Evolutionary conservation across 306 rosid species (phyloP), one percentile per base, ranked within the genome.

Genomic region (Abrus precatorius): DNA sequence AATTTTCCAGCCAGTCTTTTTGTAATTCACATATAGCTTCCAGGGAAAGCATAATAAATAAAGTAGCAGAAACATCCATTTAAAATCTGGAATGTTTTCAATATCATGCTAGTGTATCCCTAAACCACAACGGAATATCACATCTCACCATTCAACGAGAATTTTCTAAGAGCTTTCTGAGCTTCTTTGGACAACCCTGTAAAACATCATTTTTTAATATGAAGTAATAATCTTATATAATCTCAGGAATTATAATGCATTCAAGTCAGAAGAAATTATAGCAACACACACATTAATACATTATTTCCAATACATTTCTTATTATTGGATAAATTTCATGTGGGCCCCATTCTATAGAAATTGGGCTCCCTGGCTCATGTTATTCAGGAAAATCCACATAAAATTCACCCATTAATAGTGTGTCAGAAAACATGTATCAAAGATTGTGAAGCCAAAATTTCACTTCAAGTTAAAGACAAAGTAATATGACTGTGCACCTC

Each of bases 131-230:
- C 49, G 29, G 30, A 83, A 63, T 73, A 84, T 68, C 59, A 80
- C 44, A 55, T 72, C 91, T 60, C 52, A 95, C 97, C 98, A 77
- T 87, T 91, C 75, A 78, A 77, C 32, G 93, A 91, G 85, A 89
- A 95, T 79, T 95, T 95, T 75, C 87, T 90, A 72, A 93, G 88
- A 47, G 97, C 92, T 66, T 88, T 93, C 77, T 81, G 93, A 76
- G 90, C 90, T 85, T 93, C 97, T 80, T 87, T 93, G 75, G 96
- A 90, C 77, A 93, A 71, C 60, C 97, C 99, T 93, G 88, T 55
- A 82, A 68, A 30, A 73, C 65, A 83, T 10, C 54, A 80, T 59
- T 38, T 61, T 60, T 59, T 61, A 71, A 63, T 74, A 38, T 61
- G 34, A 73, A 79, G 34, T 32, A n/a, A 66, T 45, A 69, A 63